phyloP scores from a whole-genome alignment of 495 filamentous ascomycete genomes.

The Oleoguttula mirabilis region DNA sequence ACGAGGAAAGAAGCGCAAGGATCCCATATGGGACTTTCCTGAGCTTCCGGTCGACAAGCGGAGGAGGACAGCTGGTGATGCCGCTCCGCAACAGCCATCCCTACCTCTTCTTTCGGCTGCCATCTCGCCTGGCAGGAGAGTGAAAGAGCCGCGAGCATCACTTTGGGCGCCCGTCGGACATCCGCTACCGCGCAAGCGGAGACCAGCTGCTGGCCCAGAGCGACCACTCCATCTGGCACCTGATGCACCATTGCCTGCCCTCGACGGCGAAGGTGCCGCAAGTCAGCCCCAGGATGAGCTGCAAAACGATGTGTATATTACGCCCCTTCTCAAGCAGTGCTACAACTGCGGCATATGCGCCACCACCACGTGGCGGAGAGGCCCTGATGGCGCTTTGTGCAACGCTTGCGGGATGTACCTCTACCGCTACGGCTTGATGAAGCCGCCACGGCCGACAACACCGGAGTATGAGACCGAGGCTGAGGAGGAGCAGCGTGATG shows the following conservation, averaged over 20 bases:
- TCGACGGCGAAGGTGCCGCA: background rate
- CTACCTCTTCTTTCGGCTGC: background rate
- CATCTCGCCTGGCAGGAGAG: background rate
- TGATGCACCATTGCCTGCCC: background rate
- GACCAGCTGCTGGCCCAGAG: background rate
- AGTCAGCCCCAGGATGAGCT: background rate
- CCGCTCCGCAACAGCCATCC: background rate
- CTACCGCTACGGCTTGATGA: conserved; percentile 12
- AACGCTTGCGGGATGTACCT: conserved; percentile 21
- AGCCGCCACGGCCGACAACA: conserved; percentile 4
- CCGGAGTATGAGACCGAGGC: background rate
- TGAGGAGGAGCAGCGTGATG: background rate
- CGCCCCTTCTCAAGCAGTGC: conserved; percentile 3
- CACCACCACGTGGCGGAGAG: conserved; percentile 8
- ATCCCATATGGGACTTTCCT: conserved; percentile 14
- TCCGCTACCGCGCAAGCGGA: background rate
- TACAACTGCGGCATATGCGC: conserved; percentile 10
- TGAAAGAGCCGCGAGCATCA: conserved; percentile 2
- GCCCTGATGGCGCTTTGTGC: conserved; percentile 14
- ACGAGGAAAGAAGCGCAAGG: background rate
- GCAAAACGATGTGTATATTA: background rate
- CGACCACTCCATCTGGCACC: background rate
- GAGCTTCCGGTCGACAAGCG: conserved; percentile 9
- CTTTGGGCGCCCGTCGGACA: conserved; percentile 8
- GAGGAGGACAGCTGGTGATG: background rate